These are phyloP conservation scores for Cutaneotrichosporon cutaneum DNA, from an alignment of 1,284 basidiomycete species.

Conservation along the genomic window DNA sequence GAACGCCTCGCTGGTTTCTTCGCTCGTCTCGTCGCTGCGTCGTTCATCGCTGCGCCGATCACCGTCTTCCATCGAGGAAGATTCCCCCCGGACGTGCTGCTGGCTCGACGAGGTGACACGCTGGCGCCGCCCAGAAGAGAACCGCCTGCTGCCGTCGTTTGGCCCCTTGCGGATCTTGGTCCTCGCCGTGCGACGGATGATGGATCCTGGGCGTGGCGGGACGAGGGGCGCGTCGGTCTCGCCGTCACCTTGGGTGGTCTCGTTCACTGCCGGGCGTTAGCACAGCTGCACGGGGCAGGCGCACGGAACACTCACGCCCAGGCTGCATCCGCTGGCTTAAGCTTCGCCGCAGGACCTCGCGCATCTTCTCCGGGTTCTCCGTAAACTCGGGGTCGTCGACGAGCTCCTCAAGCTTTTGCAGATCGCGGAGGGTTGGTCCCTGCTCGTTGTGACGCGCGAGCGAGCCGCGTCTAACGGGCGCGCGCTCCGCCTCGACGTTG, in stretches of 20 bases:
- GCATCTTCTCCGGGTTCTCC: slow-evolving; percentile 79
- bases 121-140: slow-evolving; percentile 55
- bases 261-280: slow-evolving; percentile 13
- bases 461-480: slow-evolving; percentile 64
- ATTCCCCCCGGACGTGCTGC: background rate
- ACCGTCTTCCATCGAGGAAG: slow-evolving; percentile 12
- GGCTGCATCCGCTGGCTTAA: slow-evolving; percentile 83
- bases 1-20: slow-evolving; percentile 24
- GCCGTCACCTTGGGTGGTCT: slow-evolving; percentile 19
- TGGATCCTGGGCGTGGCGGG: slow-evolving; percentile 78
- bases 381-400: slow-evolving; percentile 81
- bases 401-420: slow-evolving; percentile 87
- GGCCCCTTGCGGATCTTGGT: slow-evolving; percentile 91
- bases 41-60: slow-evolving; percentile 21
- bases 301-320: slow-evolving; percentile 62
- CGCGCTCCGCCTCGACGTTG: slow-evolving; percentile 66
- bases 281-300: slow-evolving; percentile 10
- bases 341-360: slow-evolving; percentile 78
- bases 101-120: slow-evolving; percentile 39
- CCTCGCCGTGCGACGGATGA: slow-evolving; percentile 83
- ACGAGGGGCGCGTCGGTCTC: slow-evolving; percentile 75
- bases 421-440: slow-evolving; percentile 82
- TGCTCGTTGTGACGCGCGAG: slow-evolving; percentile 62
- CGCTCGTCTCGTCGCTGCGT: slow-evolving; percentile 25
- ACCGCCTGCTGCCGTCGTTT: slow-evolving; percentile 72